Evolutionary conservation across 768 basidiomycete genomes (phyloP).

Genomic region (Aureoboletus auriporus): DNA sequence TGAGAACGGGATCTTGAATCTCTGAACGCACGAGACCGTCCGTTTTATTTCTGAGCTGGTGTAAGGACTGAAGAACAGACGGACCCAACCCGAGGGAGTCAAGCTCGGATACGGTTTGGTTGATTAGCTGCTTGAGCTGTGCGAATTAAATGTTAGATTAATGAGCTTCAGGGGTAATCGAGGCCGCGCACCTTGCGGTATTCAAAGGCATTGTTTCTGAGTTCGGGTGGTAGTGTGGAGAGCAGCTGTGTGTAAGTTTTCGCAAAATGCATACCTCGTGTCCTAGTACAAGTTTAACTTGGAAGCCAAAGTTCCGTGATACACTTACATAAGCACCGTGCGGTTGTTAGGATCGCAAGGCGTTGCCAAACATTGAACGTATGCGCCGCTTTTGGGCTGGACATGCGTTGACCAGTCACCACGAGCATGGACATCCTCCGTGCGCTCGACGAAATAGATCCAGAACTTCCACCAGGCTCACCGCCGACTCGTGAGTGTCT

Average conservation of each 20-base stretch:
- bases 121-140: constrained; percentile 91
- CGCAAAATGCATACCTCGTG: constrained; percentile 79
- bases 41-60: constrained; percentile 20
- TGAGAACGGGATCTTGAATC: not conserved
- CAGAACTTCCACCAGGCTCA: constrained; percentile 54
- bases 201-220: constrained; percentile 75
- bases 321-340: no score
- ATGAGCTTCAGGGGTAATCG: no score
- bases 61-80: constrained; percentile 41
- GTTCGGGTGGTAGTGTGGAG: constrained; percentile 66
- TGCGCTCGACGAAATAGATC: constrained; percentile 31
- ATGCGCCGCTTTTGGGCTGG: not conserved
- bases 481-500: constrained; percentile 56
- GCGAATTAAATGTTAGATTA: not conserved
- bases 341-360: constrained; percentile 14
- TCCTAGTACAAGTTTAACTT: no score
- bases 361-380: constrained; percentile 16
- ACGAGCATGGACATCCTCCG: constrained; percentile 5
- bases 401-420: constrained; percentile 1
- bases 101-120: constrained; percentile 76
- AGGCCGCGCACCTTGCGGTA: constrained; percentile 63
- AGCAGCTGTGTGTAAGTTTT: constrained; percentile 66
- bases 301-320: no score
- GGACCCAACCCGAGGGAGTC: constrained; percentile 61
- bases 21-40: not conserved